These are phyloP conservation scores for Monosporascus sp. DNA, from an alignment of 2,329 filamentous ascomycete genomes.

Conservation along the genomic window DNA sequence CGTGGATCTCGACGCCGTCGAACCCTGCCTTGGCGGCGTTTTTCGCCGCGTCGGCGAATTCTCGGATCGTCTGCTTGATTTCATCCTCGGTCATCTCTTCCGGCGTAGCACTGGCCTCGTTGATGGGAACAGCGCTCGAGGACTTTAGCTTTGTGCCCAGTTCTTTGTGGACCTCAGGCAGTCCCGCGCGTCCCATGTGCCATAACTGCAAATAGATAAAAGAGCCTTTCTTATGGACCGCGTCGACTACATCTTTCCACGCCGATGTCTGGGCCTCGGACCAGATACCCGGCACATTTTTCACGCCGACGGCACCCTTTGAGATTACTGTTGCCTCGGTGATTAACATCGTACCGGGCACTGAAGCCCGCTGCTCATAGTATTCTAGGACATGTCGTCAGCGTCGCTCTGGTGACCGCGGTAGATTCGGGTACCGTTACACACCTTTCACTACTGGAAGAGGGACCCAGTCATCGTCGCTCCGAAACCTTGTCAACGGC, in stretches of 20 bases:
- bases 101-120: constrained; percentile 47
- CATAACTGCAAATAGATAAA: constrained; percentile 62
- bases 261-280: constrained; percentile 49
- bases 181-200: constrained; percentile 53
- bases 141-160: constrained; percentile 45
- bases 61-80: constrained; percentile 57
- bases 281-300: constrained; percentile 53
- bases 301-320: constrained; percentile 38
- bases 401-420: not conserved
- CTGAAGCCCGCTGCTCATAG: constrained; percentile 24
- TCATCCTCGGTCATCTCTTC: constrained; percentile 61
- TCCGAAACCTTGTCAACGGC: constrained; percentile 41
- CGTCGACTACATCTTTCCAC: constrained; percentile 57
- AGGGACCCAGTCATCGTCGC: constrained; percentile 40
- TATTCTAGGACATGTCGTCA: constrained; percentile 15
- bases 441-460: constrained; percentile 29
- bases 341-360: constrained; percentile 45
- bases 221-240: constrained; percentile 57
- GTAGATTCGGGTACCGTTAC: not conserved
- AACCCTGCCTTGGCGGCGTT: constrained; percentile 59
- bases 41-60: constrained; percentile 51
- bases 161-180: constrained; percentile 25
- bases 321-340: constrained; percentile 53
- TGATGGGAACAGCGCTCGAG: constrained; percentile 34
- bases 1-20: constrained; percentile 54